Evolutionary conservation across 305 asterid genomes (phyloP).

Genomic region (Fraxinus baroniana): DNA sequence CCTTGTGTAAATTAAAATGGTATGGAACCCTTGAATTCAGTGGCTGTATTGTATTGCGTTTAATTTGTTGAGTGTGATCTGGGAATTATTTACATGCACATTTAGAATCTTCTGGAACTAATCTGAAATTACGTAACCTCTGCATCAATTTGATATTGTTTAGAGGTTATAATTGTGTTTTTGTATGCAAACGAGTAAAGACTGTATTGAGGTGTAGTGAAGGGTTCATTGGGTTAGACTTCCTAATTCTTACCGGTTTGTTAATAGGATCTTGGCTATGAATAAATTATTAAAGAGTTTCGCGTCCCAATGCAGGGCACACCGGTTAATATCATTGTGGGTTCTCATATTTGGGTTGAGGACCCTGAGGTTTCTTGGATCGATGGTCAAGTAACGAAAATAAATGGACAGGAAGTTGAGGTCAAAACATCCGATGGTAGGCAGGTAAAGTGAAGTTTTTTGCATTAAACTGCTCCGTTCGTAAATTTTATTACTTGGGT

Average conservation of each 20-base stretch:
- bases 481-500: not conserved
- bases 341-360: slow-evolving; percentile 85
- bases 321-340: slow-evolving; percentile 64
- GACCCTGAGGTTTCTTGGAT: slow-evolving; percentile 55
- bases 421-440: slow-evolving; percentile 51
- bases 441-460: slow-evolving; percentile 45
- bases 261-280: no score
- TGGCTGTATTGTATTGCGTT: not conserved
- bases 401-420: slow-evolving; percentile 60
- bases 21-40: no score
- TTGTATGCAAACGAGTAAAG: not conserved
- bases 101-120: not conserved
- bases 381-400: slow-evolving; percentile 63
- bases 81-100: not conserved
- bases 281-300: not conserved
- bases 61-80: slow-evolving; percentile 6
- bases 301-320: slow-evolving; percentile 50
- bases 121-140: not conserved
- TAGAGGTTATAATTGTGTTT: not conserved
- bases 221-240: not conserved
- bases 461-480: slow-evolving; percentile 1
- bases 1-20: no score
- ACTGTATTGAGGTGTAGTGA: not conserved
- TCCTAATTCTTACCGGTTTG: no score
- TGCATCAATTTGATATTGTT: not conserved